Conservation (phyloP, 148 eudicot genomes). For the Pharnaceum exiguum region DNA sequence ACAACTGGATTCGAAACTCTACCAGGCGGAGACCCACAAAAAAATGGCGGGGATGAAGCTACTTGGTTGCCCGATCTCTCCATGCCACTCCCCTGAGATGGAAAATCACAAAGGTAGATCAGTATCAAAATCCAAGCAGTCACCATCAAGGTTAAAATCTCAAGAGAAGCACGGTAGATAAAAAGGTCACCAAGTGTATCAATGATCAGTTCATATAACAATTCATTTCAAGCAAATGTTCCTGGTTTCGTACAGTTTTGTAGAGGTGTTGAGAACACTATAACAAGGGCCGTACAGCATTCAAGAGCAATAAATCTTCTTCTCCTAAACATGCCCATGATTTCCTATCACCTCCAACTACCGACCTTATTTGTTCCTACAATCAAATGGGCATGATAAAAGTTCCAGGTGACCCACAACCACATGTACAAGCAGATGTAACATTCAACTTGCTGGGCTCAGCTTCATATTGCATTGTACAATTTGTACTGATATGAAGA, state of each 20-base stretch:
- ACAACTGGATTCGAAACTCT: constrained; percentile 64
- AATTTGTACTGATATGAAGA: neutral
- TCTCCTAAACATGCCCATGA: neutral
- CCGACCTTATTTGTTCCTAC: neutral
- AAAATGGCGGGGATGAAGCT: constrained; percentile 65
- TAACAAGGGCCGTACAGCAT: too few species aligned
- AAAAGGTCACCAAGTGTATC: too few species aligned
- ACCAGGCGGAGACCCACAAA: constrained; percentile 63
- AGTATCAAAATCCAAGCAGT: neutral
- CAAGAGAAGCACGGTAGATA: too few species aligned
- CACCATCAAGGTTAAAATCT: neutral
- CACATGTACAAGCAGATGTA: constrained; percentile 2
- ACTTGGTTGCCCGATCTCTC: constrained; percentile 32
- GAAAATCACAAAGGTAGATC: neutral
- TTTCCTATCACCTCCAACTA: neutral
- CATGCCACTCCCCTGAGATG: constrained; percentile 30
- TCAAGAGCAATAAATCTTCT: too few species aligned
- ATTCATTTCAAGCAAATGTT: too few species aligned
- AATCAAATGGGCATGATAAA: neutral
- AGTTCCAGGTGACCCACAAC: neutral
- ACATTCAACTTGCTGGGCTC: neutral
- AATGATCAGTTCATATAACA: too few species aligned
- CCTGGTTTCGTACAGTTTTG: too few species aligned
- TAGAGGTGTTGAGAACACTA: too few species aligned
- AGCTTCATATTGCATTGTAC: neutral